Base-by-base conservation (phyloP, 2,329 filamentous ascomycete genomes). In the Monilinia laxa region DNA sequence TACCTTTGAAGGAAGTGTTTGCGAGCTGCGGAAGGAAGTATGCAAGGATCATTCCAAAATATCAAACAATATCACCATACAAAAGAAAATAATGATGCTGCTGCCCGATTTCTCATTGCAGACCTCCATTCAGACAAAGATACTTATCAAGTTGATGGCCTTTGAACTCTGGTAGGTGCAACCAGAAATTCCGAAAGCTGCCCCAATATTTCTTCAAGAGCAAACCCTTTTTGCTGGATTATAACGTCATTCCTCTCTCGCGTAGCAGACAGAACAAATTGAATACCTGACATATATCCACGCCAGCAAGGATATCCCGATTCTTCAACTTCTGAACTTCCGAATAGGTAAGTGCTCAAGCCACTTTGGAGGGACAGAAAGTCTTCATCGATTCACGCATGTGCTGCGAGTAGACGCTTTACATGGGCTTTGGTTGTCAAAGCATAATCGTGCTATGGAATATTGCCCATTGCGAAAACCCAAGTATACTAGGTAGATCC, bases 331-430 rank as follows among this genome's bases (percentile, higher is more conserved):
- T 64, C 62, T 0, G 25, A 31, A 64, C 51, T 14, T 64, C 62
- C 1, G 25, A n/a, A 23, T 25, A 35, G 7, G 62, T 56, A 20
- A 64, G 25, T 23, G 67, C 64, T 60, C 68, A 65, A 38, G 69
- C 67, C 7, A 70, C 68, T 64, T 70, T 67, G 7, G 65, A 71
- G 16, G 69, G 68, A 57, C 69, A 68, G 31, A 71, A 65, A 9
- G 67, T 71, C 47, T 68, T 67, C 11, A 64, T 64, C 54, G 49
- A 38, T 56, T 57, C 45, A 11, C 60, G 57, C 45, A 11, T 56
- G 57, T 16, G 52, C n/a, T 25, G 38, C 31, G 49, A 69, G 55
- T 9, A 62, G 58, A 6, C 52, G 56, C 2, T 67, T 31, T 9
- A 62, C 49, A n/a, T 67, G 38, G 18, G 5, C 7, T 35, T 63